A percentile compares a stretch with the other conserved stretches of the same genome.
phyloP scores from a whole-genome alignment of 768 basidiomycete genomes.

The Tulasnella sp. region DNA sequence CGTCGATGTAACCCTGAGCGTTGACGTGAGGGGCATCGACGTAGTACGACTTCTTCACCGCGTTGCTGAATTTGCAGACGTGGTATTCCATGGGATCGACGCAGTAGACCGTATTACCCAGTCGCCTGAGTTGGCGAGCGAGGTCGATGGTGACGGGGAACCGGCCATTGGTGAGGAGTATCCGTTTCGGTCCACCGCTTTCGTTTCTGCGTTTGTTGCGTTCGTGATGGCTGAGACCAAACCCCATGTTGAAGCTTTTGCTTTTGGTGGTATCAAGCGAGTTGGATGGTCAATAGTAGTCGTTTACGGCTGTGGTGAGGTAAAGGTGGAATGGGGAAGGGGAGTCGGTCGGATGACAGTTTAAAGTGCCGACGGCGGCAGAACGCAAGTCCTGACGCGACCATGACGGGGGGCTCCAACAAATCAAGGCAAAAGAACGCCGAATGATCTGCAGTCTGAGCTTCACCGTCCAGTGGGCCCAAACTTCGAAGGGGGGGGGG shows the following conservation, averaged over 20 bases:
- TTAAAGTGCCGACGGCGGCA: background rate
- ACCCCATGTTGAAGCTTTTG: background rate
- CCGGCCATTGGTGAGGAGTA: slow-evolving; percentile 33
- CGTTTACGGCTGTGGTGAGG: background rate
- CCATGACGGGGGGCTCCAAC: background rate
- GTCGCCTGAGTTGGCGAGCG: slow-evolving; percentile 28
- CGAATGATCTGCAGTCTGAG: background rate
- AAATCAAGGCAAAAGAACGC: background rate
- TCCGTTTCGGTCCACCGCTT: slow-evolving; percentile 2
- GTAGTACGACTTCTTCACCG: slow-evolving; percentile 33
- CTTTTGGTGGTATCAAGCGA: background rate
- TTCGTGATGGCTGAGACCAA: background rate
- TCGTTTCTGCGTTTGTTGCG: background rate
- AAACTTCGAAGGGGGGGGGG: background rate
- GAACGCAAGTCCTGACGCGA: background rate
- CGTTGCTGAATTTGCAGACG: slow-evolving; percentile 34
- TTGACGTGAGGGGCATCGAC: slow-evolving; percentile 29
- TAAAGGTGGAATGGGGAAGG: background rate
- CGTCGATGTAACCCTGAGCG: slow-evolving; percentile 29
- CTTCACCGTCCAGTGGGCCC: background rate
- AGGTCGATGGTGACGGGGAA: slow-evolving; percentile 34
- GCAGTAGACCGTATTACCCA: slow-evolving; percentile 24
- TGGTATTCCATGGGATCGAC: slow-evolving; percentile 35
- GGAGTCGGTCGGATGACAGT: background rate
- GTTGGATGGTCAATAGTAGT: background rate